Conservation (phyloP, 202 grass and related monocot genomes). For the Elaeis oleifera region DNA sequence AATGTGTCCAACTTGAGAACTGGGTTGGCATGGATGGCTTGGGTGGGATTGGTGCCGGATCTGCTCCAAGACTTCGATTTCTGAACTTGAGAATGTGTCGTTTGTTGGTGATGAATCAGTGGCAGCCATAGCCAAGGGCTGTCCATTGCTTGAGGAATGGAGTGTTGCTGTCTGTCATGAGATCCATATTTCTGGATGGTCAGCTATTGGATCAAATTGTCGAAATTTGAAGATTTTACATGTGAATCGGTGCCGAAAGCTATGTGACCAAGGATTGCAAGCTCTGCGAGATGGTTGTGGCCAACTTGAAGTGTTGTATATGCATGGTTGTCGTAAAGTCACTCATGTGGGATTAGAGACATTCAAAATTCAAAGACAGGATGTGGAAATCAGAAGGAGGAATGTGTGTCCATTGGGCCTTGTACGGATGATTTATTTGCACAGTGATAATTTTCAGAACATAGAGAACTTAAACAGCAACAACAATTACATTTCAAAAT, state of each 20-base stretch:
- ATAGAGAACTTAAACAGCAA: no score
- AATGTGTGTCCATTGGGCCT: slow-evolving; percentile 54
- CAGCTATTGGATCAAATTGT: slow-evolving; percentile 58
- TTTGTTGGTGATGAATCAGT: slow-evolving; percentile 49
- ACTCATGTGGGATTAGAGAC: slow-evolving; percentile 41
- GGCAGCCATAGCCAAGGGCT: slow-evolving; percentile 51
- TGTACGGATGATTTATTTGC: slow-evolving; percentile 52
- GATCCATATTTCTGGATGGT: slow-evolving; percentile 54
- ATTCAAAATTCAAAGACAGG: slow-evolving; percentile 56
- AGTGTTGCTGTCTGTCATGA: slow-evolving; percentile 72
- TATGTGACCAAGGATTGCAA: slow-evolving; percentile 56
- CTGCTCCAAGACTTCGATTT: slow-evolving; percentile 37
- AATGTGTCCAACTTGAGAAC: slow-evolving; percentile 53
- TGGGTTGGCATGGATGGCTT: slow-evolving; percentile 43
- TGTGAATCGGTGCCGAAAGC: slow-evolving; percentile 63
- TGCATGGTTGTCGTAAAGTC: slow-evolving; percentile 49
- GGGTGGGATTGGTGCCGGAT: slow-evolving; percentile 32
- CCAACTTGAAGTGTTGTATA: slow-evolving; percentile 49
- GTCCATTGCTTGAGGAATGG: slow-evolving; percentile 74
- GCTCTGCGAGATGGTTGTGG: slow-evolving; percentile 47
- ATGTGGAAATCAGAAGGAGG: slow-evolving; percentile 50
- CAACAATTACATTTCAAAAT: no score
- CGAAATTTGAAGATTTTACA: slow-evolving; percentile 63
- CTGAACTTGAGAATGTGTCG: slow-evolving; percentile 73
- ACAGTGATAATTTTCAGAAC: background rate